Conservation (phyloP, 1,284 basidiomycete genomes). For the Mycena citricolor region DNA sequence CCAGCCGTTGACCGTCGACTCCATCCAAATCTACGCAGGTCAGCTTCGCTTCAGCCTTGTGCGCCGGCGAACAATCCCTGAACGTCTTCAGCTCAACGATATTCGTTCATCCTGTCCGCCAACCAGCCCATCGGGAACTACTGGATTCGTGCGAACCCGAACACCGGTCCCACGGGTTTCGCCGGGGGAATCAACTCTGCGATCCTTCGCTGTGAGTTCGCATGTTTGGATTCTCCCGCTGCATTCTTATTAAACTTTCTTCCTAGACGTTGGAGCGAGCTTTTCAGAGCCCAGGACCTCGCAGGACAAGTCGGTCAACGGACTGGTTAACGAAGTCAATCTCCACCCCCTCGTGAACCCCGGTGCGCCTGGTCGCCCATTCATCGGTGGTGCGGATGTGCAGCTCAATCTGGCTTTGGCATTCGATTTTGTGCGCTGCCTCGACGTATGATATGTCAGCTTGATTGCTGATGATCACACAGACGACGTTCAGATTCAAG, state of each 20-base stretch:
- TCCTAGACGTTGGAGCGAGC: too few species aligned
- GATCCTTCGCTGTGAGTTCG: conserved; percentile 17
- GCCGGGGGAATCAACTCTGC: conserved; percentile 12
- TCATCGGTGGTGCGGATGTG: conserved; percentile 27
- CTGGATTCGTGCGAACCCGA: conserved; percentile 13
- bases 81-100: too few species aligned
- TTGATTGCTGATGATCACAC: too few species aligned
- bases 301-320: too few species aligned
- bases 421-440: too few species aligned
- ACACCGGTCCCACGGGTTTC: conserved; percentile 6
- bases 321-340: conserved; percentile 30
- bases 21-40: conserved; percentile 34
- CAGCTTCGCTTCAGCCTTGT: conserved; percentile 43
- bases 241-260: too few species aligned
- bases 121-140: conserved; percentile 14
- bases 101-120: conserved; percentile 40
- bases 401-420: conserved; percentile 23
- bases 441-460: too few species aligned
- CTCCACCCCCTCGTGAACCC: conserved; percentile 30
- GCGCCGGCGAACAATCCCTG: too few species aligned
- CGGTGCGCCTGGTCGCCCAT: conserved; percentile 26
- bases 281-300: too few species aligned
- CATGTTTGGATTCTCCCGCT: too few species aligned
- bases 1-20: conserved; percentile 39
- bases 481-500: conserved; percentile 16